Conservation (phyloP, 2,329 filamentous ascomycete genomes). For the Apiospora hydei region DNA sequence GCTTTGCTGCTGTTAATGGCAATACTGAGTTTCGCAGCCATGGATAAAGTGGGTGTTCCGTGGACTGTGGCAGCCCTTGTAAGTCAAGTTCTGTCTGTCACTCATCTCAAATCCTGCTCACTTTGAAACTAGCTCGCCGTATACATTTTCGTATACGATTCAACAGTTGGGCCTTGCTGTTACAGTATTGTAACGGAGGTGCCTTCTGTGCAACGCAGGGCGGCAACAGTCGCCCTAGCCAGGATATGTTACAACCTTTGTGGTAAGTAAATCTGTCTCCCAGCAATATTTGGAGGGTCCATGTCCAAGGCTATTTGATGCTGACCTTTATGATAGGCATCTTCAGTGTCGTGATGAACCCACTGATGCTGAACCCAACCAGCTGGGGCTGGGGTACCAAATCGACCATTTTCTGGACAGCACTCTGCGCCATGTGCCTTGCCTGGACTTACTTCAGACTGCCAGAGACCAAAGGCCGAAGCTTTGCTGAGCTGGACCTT, state of each 20-base stretch:
- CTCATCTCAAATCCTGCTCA: conserved; percentile 8
- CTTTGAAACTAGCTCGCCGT: conserved; percentile 23
- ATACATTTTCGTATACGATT: conserved; percentile 27
- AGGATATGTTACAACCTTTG: conserved; percentile 30
- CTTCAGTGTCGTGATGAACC: conserved; percentile 27
- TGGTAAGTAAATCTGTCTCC: conserved; percentile 1
- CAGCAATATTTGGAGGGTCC: too few relatives aligned
- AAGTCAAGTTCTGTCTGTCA: background rate
- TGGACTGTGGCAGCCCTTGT: conserved; percentile 27
- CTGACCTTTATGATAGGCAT: conserved; percentile 24
- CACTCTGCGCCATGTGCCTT: conserved; percentile 27
- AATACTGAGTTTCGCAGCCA: conserved; percentile 21
- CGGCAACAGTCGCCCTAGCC: conserved; percentile 27
- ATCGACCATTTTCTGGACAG: conserved; percentile 26
- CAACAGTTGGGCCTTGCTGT: conserved; percentile 28
- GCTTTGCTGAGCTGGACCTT: conserved; percentile 27
- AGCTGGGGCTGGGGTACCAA: conserved; percentile 27
- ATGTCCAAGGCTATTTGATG: background rate
- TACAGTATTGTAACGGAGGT: conserved; percentile 29
- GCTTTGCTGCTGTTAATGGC: conserved; percentile 26
- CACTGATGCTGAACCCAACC: conserved; percentile 28
- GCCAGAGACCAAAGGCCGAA: conserved; percentile 29
- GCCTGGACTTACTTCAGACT: conserved; percentile 29
- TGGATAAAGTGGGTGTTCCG: background rate
- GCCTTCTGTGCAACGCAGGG: conserved; percentile 27